Conservation (phyloP, 768 basidiomycete species). For the Suillus plorans region DNA sequence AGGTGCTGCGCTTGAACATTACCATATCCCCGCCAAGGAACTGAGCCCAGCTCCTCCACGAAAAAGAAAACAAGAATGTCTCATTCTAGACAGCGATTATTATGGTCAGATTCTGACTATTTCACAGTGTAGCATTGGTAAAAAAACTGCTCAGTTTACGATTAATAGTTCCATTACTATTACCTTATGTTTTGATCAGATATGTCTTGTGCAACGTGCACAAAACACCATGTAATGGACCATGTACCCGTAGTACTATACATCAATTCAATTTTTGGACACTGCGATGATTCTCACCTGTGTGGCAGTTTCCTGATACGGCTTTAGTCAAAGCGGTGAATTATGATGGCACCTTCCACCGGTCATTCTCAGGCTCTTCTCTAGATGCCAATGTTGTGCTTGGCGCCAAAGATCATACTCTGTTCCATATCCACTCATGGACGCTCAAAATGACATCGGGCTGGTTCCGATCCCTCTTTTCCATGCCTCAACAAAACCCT, state of each 20-base stretch:
- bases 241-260: too few relatives aligned
- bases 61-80: background rate
- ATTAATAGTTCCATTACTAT: background rate
- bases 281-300: too few relatives aligned
- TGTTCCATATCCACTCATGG: conserved; percentile 59
- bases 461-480: conserved; percentile 64
- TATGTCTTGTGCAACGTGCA: background rate
- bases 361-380: conserved; percentile 51
- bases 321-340: too few relatives aligned
- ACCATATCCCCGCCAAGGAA: background rate
- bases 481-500: too few relatives aligned
- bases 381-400: conserved; percentile 57
- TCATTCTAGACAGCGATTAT: background rate
- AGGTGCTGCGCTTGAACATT: background rate
- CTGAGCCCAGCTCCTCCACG: background rate
- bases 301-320: too few relatives aligned
- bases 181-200: background rate
- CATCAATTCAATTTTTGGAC: too few relatives aligned
- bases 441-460: conserved; percentile 65
- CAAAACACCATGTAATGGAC: background rate
- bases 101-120: background rate
- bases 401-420: conserved; percentile 47
- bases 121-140: background rate
- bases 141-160: background rate
- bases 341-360: too few relatives aligned